Base-by-base conservation (phyloP, 2,329 filamentous ascomycete species). In the Teratosphaeria gauchensis region DNA sequence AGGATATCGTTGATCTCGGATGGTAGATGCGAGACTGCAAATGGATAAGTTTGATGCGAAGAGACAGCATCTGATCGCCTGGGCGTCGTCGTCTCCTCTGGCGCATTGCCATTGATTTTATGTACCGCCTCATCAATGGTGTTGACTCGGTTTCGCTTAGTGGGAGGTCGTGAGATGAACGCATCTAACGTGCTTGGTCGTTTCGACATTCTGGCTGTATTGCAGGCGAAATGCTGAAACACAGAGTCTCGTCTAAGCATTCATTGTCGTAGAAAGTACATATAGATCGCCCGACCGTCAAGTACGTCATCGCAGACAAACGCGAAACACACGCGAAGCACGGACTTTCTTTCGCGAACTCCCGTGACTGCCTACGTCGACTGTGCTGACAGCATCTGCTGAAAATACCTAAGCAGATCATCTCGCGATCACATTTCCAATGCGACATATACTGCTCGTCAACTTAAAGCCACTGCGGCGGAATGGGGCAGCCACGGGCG, bases 131-230 rank as follows among this genome's bases (percentile, higher is more conserved):
- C 42, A 21, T 19, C 32, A 11, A 1, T 35, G 28, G 11, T 28
- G 2, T 33, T 48, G 12, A 9, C 32, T 24, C 58, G 58, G 9
- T 56, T 19, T 72, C 76, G 71, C 33, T 76, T 75, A 3, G 74
- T 59, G 24, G 82, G 60, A 24, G 76, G 68, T 1, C 81, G 78
- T 32, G 77, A 75, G 72, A 91, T 90, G 75, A 90, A 91, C 11
- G 80, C 74, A 61, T 90, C 85, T 1, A 91, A 76, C 0, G 86
- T 88, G 58, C 86, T 79, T 68, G 87, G 85, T 61, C 75, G 75
- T 55, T 72, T 69, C 24, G 68, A 64, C 64, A 69, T 69, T 1
- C 28, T 48, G 4, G 14, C n/a, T 12, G 7, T 52, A 3, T 3
- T 52, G 12, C 19, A 30, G 48, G 9, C 48, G 19, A 38, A 11